Evolutionary conservation across 2,329 filamentous ascomycete genomes (phyloP), one percentile per base, ranked within the genome.

Genomic region (Fusarium heterosporum): DNA sequence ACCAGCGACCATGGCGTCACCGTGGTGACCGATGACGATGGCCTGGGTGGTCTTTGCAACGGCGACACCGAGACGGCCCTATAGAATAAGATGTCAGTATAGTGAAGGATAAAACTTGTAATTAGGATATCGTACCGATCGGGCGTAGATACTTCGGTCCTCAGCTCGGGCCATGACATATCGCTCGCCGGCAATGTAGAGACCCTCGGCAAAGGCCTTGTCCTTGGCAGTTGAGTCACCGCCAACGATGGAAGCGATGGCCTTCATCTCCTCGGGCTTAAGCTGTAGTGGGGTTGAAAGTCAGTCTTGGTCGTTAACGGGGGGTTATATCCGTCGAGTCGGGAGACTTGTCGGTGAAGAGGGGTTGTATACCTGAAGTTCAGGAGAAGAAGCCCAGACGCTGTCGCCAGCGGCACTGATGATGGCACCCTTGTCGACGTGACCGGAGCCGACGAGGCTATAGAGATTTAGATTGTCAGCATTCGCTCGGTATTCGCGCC

Each of bases 41-140:
- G 93, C 93, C 82, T 96, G 90, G 75, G 86, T 90, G 74, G 95
- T 96, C 85, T 96, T 97, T 81, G 90, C 89, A 73, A 96, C 87
- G 76, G 90, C 85, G 74, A 97, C 81, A 70, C 96, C 96, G 77
- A 90, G 87, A 78, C 90, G 92, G 73, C 92, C 93, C 84, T 87
- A 68, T 64, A 11, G 26, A 10, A 8, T 5, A 16, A 53, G 26
- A 19, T 8, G 30, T 64, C 46, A 66, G 53, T 43, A 30, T 41
- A 17, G 17, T 45, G 47, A 29, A 19, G 17, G 14, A n/a, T 14
- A 47, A 42, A 38, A n/a, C 13, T 39, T 14, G 43, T 36, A 30
- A 29, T 32, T 42, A 60, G 13, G 34, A 47, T 45, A 36, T 53
- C 83, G 64, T 83, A 96, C 93, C 87, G 93, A 89, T 87, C 94